Percentiles rank a stretch among this genome's conserved stretches.
Conservation (phyloP, 495 filamentous ascomycete species). For the Durotheca rogersii region DNA sequence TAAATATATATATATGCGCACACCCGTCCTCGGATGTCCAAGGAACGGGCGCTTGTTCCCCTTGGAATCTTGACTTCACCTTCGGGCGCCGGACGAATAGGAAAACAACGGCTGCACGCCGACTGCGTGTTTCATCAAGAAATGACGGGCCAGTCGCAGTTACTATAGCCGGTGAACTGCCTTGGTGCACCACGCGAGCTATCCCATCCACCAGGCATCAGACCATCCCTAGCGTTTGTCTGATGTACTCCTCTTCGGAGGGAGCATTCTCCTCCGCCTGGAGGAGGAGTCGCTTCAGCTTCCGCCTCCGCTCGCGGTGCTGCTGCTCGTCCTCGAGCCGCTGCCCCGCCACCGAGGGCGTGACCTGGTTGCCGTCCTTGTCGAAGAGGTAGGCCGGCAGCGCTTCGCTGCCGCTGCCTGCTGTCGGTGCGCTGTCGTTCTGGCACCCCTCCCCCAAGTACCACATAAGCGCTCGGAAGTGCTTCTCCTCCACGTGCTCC, state of each 20-base stretch:
- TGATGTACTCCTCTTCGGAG: slow-evolving; percentile 42
- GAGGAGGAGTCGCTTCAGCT: slow-evolving; percentile 32
- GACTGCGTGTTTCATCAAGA: too few relatives aligned
- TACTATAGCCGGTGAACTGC: too few relatives aligned
- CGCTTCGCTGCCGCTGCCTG: slow-evolving; percentile 20
- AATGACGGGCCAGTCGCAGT: too few relatives aligned
- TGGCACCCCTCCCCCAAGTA: slow-evolving; percentile 62
- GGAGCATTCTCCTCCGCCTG: slow-evolving; percentile 42
- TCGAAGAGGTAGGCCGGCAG: slow-evolving; percentile 47
- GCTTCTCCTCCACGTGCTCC: slow-evolving; percentile 59
- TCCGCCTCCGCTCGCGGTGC: slow-evolving; percentile 33
- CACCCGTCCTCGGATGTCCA: too few relatives aligned
- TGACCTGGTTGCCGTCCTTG: slow-evolving; percentile 43
- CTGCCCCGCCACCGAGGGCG: slow-evolving; percentile 41
- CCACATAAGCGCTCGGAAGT: slow-evolving; percentile 63
- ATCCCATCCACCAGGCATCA: slow-evolving; percentile 16
- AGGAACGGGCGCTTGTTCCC: not conserved
- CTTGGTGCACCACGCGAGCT: too few relatives aligned
- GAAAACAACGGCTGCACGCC: not conserved
- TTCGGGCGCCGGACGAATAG: not conserved
- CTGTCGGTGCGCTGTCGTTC: slow-evolving; percentile 37
- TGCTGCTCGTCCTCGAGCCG: slow-evolving; percentile 43
- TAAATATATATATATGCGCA: not conserved
- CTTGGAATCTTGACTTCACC: not conserved
- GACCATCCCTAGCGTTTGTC: slow-evolving; percentile 29